Percentiles rank a stretch among this genome's conserved stretches.
Evolutionary conservation across 192 early-diverging fungal species (phyloP).

Genomic region (Coemansia aciculifera): DNA sequence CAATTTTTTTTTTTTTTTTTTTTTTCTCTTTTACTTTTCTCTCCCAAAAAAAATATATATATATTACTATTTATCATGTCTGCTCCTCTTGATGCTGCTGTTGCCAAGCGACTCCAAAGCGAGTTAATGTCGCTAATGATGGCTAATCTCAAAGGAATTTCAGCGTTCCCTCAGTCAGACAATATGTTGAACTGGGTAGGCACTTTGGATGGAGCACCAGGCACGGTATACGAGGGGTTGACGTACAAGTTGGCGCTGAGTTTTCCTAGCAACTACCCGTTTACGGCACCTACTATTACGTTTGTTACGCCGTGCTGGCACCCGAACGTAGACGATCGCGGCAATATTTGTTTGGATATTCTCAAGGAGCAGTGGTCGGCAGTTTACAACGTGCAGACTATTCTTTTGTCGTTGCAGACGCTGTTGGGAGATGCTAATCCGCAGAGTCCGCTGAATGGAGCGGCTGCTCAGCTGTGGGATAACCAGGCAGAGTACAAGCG

Average conservation of each 20-base stretch:
- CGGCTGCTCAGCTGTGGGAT: slow-evolving; percentile 88
- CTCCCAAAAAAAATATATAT: too few species aligned
- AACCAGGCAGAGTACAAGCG: slow-evolving; percentile 55
- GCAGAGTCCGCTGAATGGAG: slow-evolving; percentile 89
- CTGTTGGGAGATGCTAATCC: slow-evolving; percentile 93
- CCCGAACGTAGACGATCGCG: slow-evolving; percentile 90
- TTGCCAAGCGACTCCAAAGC: slow-evolving; percentile 56
- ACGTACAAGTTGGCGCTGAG: slow-evolving; percentile 81
- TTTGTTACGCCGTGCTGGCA: slow-evolving; percentile 93
- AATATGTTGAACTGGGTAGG: slow-evolving; percentile 77
- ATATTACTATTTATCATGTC: slow-evolving; percentile 11
- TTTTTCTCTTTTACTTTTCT: slow-evolving; percentile 2
- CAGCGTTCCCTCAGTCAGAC: slow-evolving; percentile 67
- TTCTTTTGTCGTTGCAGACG: slow-evolving; percentile 87
- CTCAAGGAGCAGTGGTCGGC: slow-evolving; percentile 93
- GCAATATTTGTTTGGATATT: slow-evolving; percentile 94
- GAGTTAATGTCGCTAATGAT: slow-evolving; percentile 70
- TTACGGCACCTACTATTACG: slow-evolving; percentile 87
- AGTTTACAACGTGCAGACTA: slow-evolving; percentile 96
- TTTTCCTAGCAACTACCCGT: slow-evolving; percentile 80
- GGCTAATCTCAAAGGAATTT: slow-evolving; percentile 60
- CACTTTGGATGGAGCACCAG: slow-evolving; percentile 85
- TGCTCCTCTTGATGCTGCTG: slow-evolving; percentile 29
- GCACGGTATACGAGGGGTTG: slow-evolving; percentile 91
- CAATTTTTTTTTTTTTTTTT: neutral